Percentiles rank a stretch among this genome's conserved stretches.
These are phyloP conservation scores for Scheffersomyces cryptocercus DNA, from an alignment of 1,139 yeast species.

Conservation along the genomic window DNA sequence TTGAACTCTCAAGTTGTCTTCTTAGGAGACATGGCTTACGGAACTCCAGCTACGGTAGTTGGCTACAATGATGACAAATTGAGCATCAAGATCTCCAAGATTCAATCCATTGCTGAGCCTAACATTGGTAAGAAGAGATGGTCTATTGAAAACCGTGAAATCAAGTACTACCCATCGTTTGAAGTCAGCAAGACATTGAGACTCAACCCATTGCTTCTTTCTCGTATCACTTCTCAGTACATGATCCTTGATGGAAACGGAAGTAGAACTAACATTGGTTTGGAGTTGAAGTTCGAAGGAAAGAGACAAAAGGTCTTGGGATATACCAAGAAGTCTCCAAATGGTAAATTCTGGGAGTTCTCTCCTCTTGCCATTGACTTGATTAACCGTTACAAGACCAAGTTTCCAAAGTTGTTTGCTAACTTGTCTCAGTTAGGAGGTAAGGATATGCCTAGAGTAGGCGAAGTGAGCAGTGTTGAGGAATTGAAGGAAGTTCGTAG, in stretches of 20 bases:
- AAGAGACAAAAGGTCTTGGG: slow-evolving; percentile 85
- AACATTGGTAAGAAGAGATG: slow-evolving; percentile 62
- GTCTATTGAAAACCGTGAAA: slow-evolving; percentile 52
- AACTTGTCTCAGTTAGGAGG: slow-evolving; percentile 29
- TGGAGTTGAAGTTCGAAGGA: slow-evolving; percentile 81
- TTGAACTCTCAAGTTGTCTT: slow-evolving; percentile 71
- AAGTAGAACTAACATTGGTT: slow-evolving; percentile 72
- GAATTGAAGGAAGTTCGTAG: slow-evolving; percentile 45
- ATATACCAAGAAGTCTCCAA: slow-evolving; percentile 59
- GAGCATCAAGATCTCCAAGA: slow-evolving; percentile 53
- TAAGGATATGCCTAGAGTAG: slow-evolving; percentile 30
- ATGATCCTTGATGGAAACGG: slow-evolving; percentile 54
- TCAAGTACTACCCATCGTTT: slow-evolving; percentile 66
- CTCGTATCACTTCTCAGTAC: slow-evolving; percentile 75
- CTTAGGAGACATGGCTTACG: slow-evolving; percentile 86
- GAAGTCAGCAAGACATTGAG: slow-evolving; percentile 62
- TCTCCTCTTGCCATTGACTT: slow-evolving; percentile 73
- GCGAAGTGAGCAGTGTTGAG: slow-evolving; percentile 24
- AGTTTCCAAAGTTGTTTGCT: slow-evolving; percentile 63
- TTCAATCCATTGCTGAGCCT: slow-evolving; percentile 56
- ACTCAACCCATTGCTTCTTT: slow-evolving; percentile 64
- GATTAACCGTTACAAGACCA: slow-evolving; percentile 57
- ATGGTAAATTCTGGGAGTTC: slow-evolving; percentile 77
- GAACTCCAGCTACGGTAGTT: slow-evolving; percentile 74
- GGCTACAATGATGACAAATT: slow-evolving; percentile 59